A percentile compares a stretch with the other conserved stretches of the same genome.
phyloP scores from a whole-genome alignment of 2,329 filamentous ascomycete species.

The Apiospora phragmitis region DNA sequence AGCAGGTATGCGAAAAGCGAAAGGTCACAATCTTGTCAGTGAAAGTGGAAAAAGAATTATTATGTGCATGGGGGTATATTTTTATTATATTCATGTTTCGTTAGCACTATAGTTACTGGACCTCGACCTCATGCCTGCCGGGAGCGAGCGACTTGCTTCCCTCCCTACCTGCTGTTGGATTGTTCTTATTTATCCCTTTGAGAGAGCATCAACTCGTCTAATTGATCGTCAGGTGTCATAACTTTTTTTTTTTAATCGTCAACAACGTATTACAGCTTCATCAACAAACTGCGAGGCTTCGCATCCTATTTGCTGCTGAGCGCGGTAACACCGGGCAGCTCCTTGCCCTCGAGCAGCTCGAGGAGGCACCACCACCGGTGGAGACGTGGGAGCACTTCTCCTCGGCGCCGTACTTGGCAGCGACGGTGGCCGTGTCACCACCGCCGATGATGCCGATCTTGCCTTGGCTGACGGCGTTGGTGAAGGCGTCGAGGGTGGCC shows the following conservation, averaged over 20 bases:
- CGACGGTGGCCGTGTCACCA: slow-evolving; percentile 96
- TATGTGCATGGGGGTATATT: neutral
- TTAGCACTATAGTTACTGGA: neutral
- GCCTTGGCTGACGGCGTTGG: slow-evolving; percentile 75
- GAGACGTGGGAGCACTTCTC: slow-evolving; percentile 98
- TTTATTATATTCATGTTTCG: slow-evolving; percentile 14
- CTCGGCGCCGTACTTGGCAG: slow-evolving; percentile 93
- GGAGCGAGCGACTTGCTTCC: neutral
- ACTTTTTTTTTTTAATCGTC: neutral
- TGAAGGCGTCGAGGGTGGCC: slow-evolving; percentile 84
- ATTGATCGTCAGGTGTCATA: slow-evolving; percentile 2
- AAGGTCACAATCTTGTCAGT: neutral
- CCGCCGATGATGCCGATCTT: slow-evolving; percentile 99
- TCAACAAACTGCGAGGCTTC: neutral
- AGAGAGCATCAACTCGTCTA: neutral
- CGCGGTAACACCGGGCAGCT: slow-evolving; percentile 87
- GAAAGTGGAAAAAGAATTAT: neutral
- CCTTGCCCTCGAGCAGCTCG: slow-evolving; percentile 97
- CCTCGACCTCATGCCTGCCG: neutral
- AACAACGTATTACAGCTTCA: neutral
- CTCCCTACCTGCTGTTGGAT: neutral
- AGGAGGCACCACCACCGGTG: slow-evolving; percentile 94
- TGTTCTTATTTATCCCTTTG: neutral
- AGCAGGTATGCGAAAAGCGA: too few species aligned
- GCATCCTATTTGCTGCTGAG: slow-evolving; percentile 72